These are phyloP conservation scores for Pseudogymnoascus sp. DNA, from an alignment of 2,329 filamentous ascomycete genomes.

Conservation along the genomic window DNA sequence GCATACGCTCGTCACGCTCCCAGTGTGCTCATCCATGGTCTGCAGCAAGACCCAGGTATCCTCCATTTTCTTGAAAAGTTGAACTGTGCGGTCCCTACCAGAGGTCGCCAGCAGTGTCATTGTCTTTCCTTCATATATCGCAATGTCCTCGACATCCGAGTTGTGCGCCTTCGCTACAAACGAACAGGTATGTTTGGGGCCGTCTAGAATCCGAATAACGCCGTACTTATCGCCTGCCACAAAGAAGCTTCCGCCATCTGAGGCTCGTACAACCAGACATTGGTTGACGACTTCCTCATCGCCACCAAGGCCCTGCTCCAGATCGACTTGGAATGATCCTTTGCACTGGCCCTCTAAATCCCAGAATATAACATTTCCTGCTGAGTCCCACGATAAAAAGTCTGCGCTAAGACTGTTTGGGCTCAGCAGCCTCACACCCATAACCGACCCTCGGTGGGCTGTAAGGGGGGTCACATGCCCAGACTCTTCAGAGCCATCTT, in stretches of 20 bases:
- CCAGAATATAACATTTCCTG: constrained; percentile 80
- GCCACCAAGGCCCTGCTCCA: constrained; percentile 55
- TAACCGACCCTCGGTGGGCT: constrained; percentile 56
- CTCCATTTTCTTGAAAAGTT: constrained; percentile 63
- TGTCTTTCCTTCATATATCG: constrained; percentile 56
- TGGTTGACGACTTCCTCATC: constrained; percentile 50
- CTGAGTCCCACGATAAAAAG: constrained; percentile 85
- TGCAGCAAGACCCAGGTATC: constrained; percentile 71
- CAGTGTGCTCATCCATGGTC: constrained; percentile 85
- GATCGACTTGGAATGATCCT: constrained; percentile 55
- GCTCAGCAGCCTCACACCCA: constrained; percentile 64
- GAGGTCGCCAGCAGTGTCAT: constrained; percentile 69
- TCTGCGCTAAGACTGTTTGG: constrained; percentile 57
- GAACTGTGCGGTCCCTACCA: constrained; percentile 83
- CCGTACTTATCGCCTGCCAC: constrained; percentile 83
- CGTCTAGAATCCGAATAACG: constrained; percentile 65
- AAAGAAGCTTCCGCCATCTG: constrained; percentile 56
- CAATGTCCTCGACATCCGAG: constrained; percentile 75
- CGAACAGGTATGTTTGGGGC: constrained; percentile 38
- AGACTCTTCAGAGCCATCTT: constrained; percentile 27
- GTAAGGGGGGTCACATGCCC: constrained; percentile 47
- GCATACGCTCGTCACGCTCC: constrained; percentile 71
- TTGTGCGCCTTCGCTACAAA: constrained; percentile 80
- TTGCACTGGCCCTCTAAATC: constrained; percentile 62
- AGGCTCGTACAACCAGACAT: constrained; percentile 52